These are phyloP conservation scores for Arabidopsis lyrata DNA, from an alignment of 441 rosid genomes.

Conservation along the genomic window DNA sequence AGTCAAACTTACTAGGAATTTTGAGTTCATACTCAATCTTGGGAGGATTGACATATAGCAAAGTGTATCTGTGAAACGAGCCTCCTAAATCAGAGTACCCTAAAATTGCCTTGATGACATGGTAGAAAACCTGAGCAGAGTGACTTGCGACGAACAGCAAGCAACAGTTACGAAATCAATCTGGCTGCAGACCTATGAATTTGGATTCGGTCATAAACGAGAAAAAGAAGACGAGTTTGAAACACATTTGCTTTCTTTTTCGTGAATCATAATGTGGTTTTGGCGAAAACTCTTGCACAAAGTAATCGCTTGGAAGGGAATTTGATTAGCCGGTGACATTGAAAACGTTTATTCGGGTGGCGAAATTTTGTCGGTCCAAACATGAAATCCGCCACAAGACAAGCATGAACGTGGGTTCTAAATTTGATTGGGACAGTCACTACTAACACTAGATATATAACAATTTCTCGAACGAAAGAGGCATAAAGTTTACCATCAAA, in stretches of 20 bases:
- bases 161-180: not conserved
- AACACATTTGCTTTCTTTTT: not conserved
- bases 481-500: not conserved
- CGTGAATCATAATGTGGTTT: not conserved
- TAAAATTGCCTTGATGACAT: conserved; percentile 3
- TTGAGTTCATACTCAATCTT: conserved; percentile 4
- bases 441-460: not conserved
- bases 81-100: not conserved
- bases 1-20: not conserved
- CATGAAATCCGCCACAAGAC: not conserved
- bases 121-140: conserved; percentile 9
- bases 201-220: not conserved
- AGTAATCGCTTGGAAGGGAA: conserved; percentile 5
- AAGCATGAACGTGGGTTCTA: not conserved
- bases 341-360: not conserved
- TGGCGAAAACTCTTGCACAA: not conserved
- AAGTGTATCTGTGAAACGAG: not conserved
- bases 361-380: not conserved
- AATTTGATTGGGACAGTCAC: conserved; percentile 4
- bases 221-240: not conserved
- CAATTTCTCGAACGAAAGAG: not conserved
- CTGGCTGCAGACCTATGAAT: not conserved
- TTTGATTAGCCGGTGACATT: not conserved
- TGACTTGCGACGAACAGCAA: not conserved
- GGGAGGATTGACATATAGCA: conserved; percentile 6